These are phyloP conservation scores for Ceriops tagal DNA, from an alignment of 345 rosid species.

Conservation along the genomic window DNA sequence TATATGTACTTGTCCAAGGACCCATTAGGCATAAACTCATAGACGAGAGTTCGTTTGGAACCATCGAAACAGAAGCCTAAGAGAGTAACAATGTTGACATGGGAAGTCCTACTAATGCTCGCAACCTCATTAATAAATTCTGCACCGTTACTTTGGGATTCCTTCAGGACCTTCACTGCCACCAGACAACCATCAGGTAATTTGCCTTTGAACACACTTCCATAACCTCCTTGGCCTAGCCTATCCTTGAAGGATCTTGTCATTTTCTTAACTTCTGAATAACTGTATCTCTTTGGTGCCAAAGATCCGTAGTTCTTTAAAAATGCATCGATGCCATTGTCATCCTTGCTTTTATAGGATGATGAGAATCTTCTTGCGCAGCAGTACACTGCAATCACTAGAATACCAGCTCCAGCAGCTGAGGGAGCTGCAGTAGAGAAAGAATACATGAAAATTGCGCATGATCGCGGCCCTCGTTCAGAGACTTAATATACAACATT, in stretches of 20 bases:
- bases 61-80: slow-evolving; percentile 7
- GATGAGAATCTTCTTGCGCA: not conserved
- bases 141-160: slow-evolving; percentile 12
- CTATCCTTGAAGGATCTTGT: slow-evolving; percentile 1
- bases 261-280: slow-evolving; percentile 15
- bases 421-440: not conserved
- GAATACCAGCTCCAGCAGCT: not conserved
- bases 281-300: slow-evolving; percentile 5
- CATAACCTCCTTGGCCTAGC: slow-evolving; percentile 11
- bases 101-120: slow-evolving; percentile 18
- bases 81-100: slow-evolving; percentile 10
- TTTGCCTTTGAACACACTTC: slow-evolving; percentile 16
- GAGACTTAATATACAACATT: no score
- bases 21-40: slow-evolving; percentile 14
- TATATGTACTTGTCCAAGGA: slow-evolving; percentile 12
- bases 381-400: not conserved
- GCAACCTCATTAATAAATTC: slow-evolving; percentile 20
- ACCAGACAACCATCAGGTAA: slow-evolving; percentile 12
- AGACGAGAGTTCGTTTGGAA: not conserved
- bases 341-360: not conserved
- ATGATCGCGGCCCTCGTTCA: no score
- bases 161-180: slow-evolving; percentile 11
- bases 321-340: not conserved
- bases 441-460: not conserved
- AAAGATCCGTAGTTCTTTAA: not conserved